Evolutionary conservation across 139 green algal genomes (phyloP).

Genomic region (Dunaliella primolecta): DNA sequence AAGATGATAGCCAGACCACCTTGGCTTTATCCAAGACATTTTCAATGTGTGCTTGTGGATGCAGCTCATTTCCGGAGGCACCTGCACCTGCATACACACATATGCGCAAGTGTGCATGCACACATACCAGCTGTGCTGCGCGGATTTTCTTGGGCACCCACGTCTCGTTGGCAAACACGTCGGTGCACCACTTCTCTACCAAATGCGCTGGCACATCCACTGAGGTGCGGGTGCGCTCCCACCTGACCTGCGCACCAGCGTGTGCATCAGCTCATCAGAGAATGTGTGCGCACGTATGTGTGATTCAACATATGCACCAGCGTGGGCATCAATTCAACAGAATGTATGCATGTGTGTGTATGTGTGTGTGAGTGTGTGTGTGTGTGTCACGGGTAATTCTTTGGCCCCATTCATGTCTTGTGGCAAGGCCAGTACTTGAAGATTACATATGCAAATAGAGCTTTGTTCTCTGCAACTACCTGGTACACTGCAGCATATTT

Average conservation of each 20-base stretch:
- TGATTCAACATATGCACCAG: background rate
- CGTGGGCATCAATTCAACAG: background rate
- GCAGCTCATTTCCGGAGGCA: too few species aligned
- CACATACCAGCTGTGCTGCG: slow-evolving; percentile 5
- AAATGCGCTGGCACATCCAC: background rate
- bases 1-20: too few species aligned
- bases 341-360: background rate
- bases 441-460: too few species aligned
- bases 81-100: too few species aligned
- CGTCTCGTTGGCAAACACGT: slow-evolving; percentile 14
- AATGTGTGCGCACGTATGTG: background rate
- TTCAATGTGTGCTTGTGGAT: too few species aligned
- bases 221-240: background rate
- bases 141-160: slow-evolving; percentile 6
- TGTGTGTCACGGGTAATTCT: too few species aligned
- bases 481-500: slow-evolving; percentile 1
- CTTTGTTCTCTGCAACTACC: too few species aligned
- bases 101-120: too few species aligned
- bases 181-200: background rate
- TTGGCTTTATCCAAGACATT: too few species aligned
- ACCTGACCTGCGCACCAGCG: background rate
- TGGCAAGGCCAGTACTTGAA: too few species aligned
- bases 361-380: background rate
- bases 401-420: too few species aligned
- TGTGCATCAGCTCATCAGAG: background rate